Evolutionary conservation across 345 rosid species (phyloP).

Genomic region (Eucalyptus curtisii): DNA sequence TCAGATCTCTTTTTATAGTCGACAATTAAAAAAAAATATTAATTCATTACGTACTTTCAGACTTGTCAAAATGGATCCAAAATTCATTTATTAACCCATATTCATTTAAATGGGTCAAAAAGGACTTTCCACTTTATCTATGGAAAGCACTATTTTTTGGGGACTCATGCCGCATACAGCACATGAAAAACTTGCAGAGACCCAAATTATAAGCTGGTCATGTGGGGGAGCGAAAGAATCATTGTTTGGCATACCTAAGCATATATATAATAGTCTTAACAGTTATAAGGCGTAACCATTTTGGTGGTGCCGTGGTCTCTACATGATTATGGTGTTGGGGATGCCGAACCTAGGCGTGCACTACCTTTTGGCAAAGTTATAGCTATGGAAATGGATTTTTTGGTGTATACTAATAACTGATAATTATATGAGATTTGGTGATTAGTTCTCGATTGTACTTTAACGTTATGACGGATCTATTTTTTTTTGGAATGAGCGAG

Average conservation of each 20-base stretch:
- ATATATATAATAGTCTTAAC: not conserved
- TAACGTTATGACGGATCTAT: rapidly evolving
- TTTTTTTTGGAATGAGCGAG: no score
- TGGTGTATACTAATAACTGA: no score
- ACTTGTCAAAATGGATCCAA: not conserved
- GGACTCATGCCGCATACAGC: not conserved
- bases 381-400: no score
- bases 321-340: no score
- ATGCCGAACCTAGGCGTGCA: no score
- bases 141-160: not conserved
- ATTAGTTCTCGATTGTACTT: no score
- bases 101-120: not conserved
- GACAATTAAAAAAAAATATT: not conserved
- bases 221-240: not conserved
- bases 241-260: not conserved
- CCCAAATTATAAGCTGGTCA: not conserved
- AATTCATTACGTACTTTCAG: not conserved
- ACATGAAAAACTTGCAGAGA: not conserved
- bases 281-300: no score
- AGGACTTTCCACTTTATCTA: not conserved
- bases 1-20: not conserved
- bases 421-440: no score
- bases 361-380: no score
- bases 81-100: not conserved
- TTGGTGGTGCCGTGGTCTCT: no score